Conservation (phyloP, 129 eudicot genomes). For the Deinandra increscens region DNA sequence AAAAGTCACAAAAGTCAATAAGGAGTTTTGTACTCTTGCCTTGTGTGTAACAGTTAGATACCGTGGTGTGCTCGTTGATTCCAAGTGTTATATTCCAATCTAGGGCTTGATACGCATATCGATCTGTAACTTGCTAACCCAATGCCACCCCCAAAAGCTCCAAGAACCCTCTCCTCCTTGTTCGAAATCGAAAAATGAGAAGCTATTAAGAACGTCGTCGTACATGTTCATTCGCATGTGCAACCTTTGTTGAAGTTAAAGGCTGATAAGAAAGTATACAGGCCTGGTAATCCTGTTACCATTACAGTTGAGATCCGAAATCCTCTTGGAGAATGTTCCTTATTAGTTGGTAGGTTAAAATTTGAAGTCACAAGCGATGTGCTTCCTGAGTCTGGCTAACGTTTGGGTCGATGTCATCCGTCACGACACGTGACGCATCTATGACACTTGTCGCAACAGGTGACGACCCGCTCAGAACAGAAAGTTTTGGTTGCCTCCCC, state of each 20-base stretch:
- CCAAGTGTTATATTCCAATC: neutral
- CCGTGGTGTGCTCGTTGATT: too few species aligned
- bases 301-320: conserved; percentile 67
- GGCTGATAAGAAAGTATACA: conserved; percentile 61
- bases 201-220: conserved; percentile 12
- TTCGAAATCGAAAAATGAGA: conserved; percentile 49
- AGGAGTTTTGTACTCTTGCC: too few species aligned
- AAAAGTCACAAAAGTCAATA: too few species aligned
- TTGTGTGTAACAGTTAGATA: too few species aligned
- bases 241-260: conserved; percentile 57
- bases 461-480: too few species aligned
- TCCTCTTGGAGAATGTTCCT: conserved; percentile 43
- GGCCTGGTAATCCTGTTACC: conserved; percentile 75
- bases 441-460: too few species aligned
- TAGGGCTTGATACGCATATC: conserved; percentile 15
- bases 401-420: too few species aligned
- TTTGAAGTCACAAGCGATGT: conserved; percentile 80
- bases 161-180: conserved; percentile 69
- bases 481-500: too few species aligned
- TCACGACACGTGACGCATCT: too few species aligned
- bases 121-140: conserved; percentile 13
- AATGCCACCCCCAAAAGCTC: conserved; percentile 52
- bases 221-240: conserved; percentile 11
- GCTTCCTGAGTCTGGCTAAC: too few species aligned
- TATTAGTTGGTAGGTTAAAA: conserved; percentile 55